Evolutionary conservation across 2,329 filamentous ascomycete species (phyloP), one percentile per base, ranked within the genome.

Genomic region (Phialophora tarda): DNA sequence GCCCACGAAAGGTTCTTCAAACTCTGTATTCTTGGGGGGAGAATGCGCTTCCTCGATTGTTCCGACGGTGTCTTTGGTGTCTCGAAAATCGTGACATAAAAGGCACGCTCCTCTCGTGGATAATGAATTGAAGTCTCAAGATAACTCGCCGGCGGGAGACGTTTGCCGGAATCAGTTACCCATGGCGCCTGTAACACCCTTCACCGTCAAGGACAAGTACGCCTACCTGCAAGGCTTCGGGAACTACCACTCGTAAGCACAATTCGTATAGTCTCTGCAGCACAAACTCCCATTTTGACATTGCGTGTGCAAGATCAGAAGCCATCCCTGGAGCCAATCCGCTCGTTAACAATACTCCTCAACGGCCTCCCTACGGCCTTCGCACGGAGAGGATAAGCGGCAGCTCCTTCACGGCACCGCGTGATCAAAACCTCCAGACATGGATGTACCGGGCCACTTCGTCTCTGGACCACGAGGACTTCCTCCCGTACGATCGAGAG

Each of bases 391-490:
- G 62, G 7, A 58, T 71, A 8, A 60, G 56, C n/a, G 85, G 84
- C 21, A 86, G 84, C 2, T 84, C 85, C 26, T 88, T 88, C 74
- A 84, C 85, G 50, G 84, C 85, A 14, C 85, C 85, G 6, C 79
- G 85, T 48, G 78, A 82, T 71, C 80, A 82, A 73, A 86, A 86
- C 74, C 82, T 85, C 74, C 85, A 87, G 72, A 80, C 84, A 66
- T 87, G 85, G 85, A 78, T 87, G 21, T 86, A 87, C 71, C 82
- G 85, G 41, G 82, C 84, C 65, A 78, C 85, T 1, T 84, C 85
- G 5, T 84, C 85, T 2, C 83, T 83, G 54, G 82, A 82, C 10
- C 85, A 87, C 75, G 79, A 41, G 12, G 63, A 55, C 30, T 71
- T 67, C 41, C 48, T 50, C 14, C 67, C 62, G 4, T 67, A 69